These are phyloP conservation scores for Phaeosphaeria sp. DNA, from an alignment of 2,329 filamentous ascomycete species.

Conservation along the genomic window DNA sequence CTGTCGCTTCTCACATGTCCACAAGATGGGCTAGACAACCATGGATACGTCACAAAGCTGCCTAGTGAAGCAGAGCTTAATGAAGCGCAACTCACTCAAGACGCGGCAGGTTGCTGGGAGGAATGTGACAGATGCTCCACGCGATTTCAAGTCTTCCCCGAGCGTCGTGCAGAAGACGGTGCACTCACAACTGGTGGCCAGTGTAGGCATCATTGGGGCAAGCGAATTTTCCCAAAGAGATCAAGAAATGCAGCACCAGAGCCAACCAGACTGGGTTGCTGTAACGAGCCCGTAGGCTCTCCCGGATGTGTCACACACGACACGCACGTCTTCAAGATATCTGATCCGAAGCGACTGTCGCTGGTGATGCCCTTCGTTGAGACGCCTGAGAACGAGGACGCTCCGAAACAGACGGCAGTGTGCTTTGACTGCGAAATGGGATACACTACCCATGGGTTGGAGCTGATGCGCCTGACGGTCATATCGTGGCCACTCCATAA, in stretches of 20 bases:
- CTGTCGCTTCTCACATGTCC: slow-evolving; percentile 65
- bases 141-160: slow-evolving; percentile 91
- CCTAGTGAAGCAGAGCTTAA: slow-evolving; percentile 73
- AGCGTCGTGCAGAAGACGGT: slow-evolving; percentile 76
- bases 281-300: slow-evolving; percentile 75
- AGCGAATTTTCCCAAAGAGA: slow-evolving; percentile 61
- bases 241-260: slow-evolving; percentile 59
- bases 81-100: slow-evolving; percentile 69
- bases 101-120: slow-evolving; percentile 78
- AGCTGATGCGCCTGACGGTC: slow-evolving; percentile 88
- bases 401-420: slow-evolving; percentile 63
- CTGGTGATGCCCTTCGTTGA: slow-evolving; percentile 78
- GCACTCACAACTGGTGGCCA: slow-evolving; percentile 77
- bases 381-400: slow-evolving; percentile 71
- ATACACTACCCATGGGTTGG: slow-evolving; percentile 86
- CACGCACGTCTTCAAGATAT: slow-evolving; percentile 88
- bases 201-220: slow-evolving; percentile 84
- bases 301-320: slow-evolving; percentile 76
- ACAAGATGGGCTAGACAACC: slow-evolving; percentile 66
- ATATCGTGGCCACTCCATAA: slow-evolving; percentile 83
- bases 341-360: slow-evolving; percentile 77
- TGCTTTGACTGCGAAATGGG: slow-evolving; percentile 98
- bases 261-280: slow-evolving; percentile 77
- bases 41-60: slow-evolving; percentile 76
- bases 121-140: slow-evolving; percentile 84